Base-by-base conservation (phyloP, 1,284 basidiomycete genomes). In the Albatrellus sp. region DNA sequence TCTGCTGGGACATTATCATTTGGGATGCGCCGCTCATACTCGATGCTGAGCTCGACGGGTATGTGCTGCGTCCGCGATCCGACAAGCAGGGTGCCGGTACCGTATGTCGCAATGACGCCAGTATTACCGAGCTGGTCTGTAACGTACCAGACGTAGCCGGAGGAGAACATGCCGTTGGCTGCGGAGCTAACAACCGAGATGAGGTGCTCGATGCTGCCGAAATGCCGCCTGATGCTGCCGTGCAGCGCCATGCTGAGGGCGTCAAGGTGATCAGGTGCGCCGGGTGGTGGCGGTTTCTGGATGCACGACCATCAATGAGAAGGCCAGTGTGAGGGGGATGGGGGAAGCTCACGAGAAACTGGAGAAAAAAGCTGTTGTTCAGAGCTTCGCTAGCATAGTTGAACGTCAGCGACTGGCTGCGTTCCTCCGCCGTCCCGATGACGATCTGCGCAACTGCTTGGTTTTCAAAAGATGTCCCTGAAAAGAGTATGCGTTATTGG, bases 281-380 rank as follows among this genome's bases (percentile, higher is more conserved):
- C 55, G 14, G 62, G 45, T 35, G 67, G 66, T 43, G 75, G 74
- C 17, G 77, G 76, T 61, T 68, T 69, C 75, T 81, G 54, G 14
- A 42, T 17, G 38, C 30, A 46, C 30, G 24, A 46, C 43, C 32
- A 37, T 42, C 31, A 42, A 36, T 36, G 24, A 45, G 42, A 45
- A 49, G 42, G 13, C 24, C 35, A 40, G 43, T 47, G 20, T 38
- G 35, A 42, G 32, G 19, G 31, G 34, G 30, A 43, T 41, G 35
- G 17, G 29, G 41, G 17, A 38, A 29, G 75, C 88, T 49, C 61
- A 93, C 89, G 38, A 98, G 69, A 46, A 72, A 72, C 54, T 86
- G 76, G 24, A 98, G 73, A 72, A 98, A 98, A 72, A 91, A 98
- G 56, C 80, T 82, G 62, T 97, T 98, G 68, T 98, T 98, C 51